A percentile compares a stretch with the other conserved stretches of the same genome.
Evolutionary conservation across 495 filamentous ascomycete species (phyloP).

Genomic region (Schizothecium vesticola): DNA sequence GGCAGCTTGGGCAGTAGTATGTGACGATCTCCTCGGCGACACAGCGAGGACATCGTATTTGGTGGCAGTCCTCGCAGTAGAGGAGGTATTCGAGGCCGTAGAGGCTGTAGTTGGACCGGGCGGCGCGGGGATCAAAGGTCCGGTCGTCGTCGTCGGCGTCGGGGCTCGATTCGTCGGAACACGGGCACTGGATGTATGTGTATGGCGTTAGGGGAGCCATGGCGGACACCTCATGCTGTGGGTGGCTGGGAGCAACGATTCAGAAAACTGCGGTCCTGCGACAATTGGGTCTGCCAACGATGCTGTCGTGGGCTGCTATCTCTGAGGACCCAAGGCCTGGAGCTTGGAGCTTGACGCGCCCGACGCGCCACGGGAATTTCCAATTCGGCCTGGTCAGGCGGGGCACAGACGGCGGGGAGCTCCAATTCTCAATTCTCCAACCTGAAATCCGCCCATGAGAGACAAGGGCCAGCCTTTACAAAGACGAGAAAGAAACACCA

Average conservation of each 20-base stretch:
- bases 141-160: constrained; percentile 67
- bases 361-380: neutral
- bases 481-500: neutral
- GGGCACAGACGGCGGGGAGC: neutral
- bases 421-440: neutral
- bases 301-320: neutral
- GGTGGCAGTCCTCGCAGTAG: constrained; percentile 94
- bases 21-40: constrained; percentile 87
- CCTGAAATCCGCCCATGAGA: too few species aligned
- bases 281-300: neutral
- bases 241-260: neutral
- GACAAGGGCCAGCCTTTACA: too few species aligned
- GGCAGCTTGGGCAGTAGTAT: constrained; percentile 91
- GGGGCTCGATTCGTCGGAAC: constrained; percentile 54
- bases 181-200: constrained; percentile 89
- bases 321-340: neutral
- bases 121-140: constrained; percentile 79
- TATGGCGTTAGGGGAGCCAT: constrained; percentile 83
- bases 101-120: constrained; percentile 80
- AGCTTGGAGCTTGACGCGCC: constrained; percentile 16
- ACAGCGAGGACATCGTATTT: constrained; percentile 89
- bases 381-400: neutral
- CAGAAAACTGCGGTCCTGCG: neutral
- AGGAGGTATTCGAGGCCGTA: constrained; percentile 91
- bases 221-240: constrained; percentile 12